phyloP scores from a whole-genome alignment of 2,329 filamentous ascomycete species.

The Aspergillus sp. region DNA sequence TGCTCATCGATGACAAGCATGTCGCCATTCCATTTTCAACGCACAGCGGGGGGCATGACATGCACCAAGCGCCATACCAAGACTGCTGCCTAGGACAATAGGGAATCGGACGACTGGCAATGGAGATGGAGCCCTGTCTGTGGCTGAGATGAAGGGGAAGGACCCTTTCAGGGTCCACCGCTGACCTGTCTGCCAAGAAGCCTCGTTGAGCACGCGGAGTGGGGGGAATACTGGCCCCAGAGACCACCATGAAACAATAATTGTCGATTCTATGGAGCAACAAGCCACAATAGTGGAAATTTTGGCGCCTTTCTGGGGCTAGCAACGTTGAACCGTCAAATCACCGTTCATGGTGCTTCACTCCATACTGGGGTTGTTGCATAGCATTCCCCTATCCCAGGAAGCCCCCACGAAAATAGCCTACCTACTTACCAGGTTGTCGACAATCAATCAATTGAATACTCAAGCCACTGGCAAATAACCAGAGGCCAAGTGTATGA shows the following conservation, averaged over 20 bases:
- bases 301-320: slow-evolving; percentile 2
- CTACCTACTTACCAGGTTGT: neutral
- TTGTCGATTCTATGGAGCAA: neutral
- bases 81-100: slow-evolving; percentile 3
- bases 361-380: neutral
- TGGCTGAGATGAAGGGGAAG: neutral
- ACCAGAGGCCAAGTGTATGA: slow-evolving; percentile 11
- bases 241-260: slow-evolving; percentile 7
- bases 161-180: slow-evolving; percentile 14
- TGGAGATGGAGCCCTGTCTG: neutral
- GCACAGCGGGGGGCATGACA: neutral
- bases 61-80: neutral
- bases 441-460: slow-evolving; percentile 1
- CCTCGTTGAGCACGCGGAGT: slow-evolving; percentile 11
- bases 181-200: slow-evolving; percentile 17
- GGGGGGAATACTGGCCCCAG: slow-evolving; percentile 9
- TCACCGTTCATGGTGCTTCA: neutral
- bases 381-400: slow-evolving; percentile 1
- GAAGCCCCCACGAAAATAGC: neutral
- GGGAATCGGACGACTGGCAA: neutral
- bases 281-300: slow-evolving; percentile 2
- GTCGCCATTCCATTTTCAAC: neutral
- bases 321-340: slow-evolving; percentile 3
- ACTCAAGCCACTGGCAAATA: slow-evolving; percentile 8
- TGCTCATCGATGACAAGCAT: slow-evolving; percentile 5